Conservation (phyloP, 31 red algal species). For the Odonthalia washingtoniensis region DNA sequence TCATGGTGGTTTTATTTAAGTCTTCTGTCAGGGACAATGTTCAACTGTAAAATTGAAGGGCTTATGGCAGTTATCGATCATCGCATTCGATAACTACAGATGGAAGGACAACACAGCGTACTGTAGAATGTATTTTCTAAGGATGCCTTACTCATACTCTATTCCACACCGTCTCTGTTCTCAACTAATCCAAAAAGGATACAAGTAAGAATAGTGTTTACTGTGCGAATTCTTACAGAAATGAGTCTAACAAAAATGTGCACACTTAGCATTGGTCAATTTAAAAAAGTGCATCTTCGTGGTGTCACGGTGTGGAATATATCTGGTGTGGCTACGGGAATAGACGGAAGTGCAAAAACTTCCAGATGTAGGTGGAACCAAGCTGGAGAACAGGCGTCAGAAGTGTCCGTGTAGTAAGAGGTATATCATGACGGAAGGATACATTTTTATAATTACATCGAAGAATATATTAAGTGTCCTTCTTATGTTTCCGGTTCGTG, state of each 20-base stretch:
- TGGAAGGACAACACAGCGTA: background rate
- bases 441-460: background rate
- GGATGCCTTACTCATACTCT: conserved; percentile 10
- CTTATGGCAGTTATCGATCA: conserved; percentile 24
- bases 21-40: conserved; percentile 13
- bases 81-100: background rate
- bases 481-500: no score
- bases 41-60: conserved; percentile 15
- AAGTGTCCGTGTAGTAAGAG: background rate
- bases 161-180: background rate
- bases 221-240: conserved; percentile 4
- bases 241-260: conserved; percentile 22
- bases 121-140: conserved; percentile 16
- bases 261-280: background rate
- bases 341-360: background rate
- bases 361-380: background rate
- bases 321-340: conserved; percentile 1
- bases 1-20: background rate
- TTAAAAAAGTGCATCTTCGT: background rate
- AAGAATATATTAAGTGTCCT: background rate
- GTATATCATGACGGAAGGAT: background rate
- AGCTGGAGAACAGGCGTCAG: background rate
- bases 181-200: background rate
- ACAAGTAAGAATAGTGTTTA: conserved; percentile 16
- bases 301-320: conserved; percentile 19